Evolutionary conservation across 805 yeast genomes (phyloP).

Genomic region (Ogataea naganishii): DNA sequence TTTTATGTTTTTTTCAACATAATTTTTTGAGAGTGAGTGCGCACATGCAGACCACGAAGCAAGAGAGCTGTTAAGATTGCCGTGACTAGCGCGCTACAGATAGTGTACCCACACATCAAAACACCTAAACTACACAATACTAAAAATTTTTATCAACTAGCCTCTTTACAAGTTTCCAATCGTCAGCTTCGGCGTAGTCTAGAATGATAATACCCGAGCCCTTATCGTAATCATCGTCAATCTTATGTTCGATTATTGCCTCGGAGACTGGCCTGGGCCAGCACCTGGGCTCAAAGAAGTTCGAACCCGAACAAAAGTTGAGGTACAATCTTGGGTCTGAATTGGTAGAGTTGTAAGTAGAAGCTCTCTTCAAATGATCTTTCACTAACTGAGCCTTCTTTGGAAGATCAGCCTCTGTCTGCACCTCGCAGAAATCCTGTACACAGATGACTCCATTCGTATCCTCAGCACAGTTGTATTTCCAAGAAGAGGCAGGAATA

Average conservation of each 20-base stretch:
- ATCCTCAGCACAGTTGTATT: constrained; percentile 55
- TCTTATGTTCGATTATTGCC: constrained; percentile 33
- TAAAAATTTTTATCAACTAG: constrained; percentile 44
- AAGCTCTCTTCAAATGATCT: constrained; percentile 44
- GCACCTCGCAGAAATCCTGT: constrained; percentile 69
- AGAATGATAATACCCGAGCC: constrained; percentile 60
- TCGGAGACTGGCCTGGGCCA: constrained; percentile 68
- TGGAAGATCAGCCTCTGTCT: constrained; percentile 39
- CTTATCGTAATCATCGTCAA: constrained; percentile 39
- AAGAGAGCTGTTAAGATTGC: too few relatives aligned
- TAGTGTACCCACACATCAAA: too few relatives aligned
- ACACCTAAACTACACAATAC: not conserved
- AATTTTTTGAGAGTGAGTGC: too few relatives aligned
- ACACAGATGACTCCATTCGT: constrained; percentile 55
- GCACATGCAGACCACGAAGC: too few relatives aligned
- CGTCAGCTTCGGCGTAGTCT: constrained; percentile 55
- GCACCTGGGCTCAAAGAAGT: constrained; percentile 59
- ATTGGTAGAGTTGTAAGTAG: constrained; percentile 35
- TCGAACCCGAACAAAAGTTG: constrained; percentile 68
- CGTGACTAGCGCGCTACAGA: too few relatives aligned
- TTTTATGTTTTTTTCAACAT: constrained; percentile 7
- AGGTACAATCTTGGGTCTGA: constrained; percentile 49
- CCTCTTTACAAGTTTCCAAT: constrained; percentile 47
- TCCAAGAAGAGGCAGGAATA: constrained; percentile 61
- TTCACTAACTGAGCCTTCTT: constrained; percentile 52